Conservation (phyloP, 495 filamentous ascomycete genomes). For the Penicillium verhagenii region DNA sequence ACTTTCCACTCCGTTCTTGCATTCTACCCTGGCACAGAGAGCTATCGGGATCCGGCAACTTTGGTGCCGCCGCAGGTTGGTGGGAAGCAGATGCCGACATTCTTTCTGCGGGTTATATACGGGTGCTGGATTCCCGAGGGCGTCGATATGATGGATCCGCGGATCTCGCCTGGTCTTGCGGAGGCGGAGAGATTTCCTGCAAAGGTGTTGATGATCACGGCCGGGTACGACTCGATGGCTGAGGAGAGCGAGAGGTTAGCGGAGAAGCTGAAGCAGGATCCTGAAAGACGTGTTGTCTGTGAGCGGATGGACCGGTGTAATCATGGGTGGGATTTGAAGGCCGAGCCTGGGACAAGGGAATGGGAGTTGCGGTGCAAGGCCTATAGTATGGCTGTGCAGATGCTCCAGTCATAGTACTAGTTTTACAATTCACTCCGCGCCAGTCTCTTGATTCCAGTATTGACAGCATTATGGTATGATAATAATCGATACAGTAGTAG, state of each 20-base stretch:
- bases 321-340: background rate
- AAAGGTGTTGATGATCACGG: background rate
- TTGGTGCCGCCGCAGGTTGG: background rate
- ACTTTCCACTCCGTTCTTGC: background rate
- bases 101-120: background rate
- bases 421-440: too few relatives aligned
- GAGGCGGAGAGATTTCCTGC: background rate
- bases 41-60: background rate
- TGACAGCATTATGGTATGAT: too few relatives aligned
- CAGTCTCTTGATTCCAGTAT: too few relatives aligned
- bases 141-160: background rate
- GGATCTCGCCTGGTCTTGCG: background rate
- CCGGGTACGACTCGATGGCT: background rate
- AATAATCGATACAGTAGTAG: too few relatives aligned
- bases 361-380: background rate
- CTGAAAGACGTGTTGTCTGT: background rate
- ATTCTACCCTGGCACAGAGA: background rate
- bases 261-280: background rate
- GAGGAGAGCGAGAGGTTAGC: background rate
- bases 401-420: background rate
- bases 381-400: background rate
- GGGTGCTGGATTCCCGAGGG: background rate
- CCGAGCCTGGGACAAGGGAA: background rate
- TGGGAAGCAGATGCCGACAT: background rate
- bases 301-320: background rate